Base-by-base conservation (phyloP, 768 basidiomycete genomes). In the Suillus hirtellus region DNA sequence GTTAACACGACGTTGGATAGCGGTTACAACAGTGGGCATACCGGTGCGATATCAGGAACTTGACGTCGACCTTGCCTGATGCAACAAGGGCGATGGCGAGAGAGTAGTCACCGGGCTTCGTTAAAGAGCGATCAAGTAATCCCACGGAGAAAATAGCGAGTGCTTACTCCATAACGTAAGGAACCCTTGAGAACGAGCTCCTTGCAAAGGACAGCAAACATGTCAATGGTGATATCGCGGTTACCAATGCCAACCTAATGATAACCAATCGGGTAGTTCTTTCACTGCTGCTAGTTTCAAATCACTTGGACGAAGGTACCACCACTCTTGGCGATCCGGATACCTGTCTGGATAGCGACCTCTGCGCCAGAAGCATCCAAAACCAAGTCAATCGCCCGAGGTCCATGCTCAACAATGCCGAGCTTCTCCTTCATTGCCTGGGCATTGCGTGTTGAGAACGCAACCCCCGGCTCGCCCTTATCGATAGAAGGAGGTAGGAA, bases 311-410 rank as follows among this genome's bases (percentile, higher is more conserved):
- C 85, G 70, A 86, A 84, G 4, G 84, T 88, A 56, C 93, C 93
- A 62, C 93, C 93, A 42, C 83, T 77, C 77, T 88, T 89, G 63
- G 86, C 89, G 58, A 96, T 78, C 71, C 86, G 84, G 66, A 95
- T 77, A 17, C 86, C 93, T 49, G 92, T 95, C 74, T 94, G 93
- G 63, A 97, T 92, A 58, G 93, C 95, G 7, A 88, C 88, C 75
- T 96, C 93, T 3, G 95, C 95, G 27, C 96, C 95, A 63, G 91
- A 94, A 12, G 94, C 94, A 71, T 99, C 95, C 54, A 97, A 80
- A 62, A 96, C 89, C 43, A 97, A 79, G 76, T 97, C 94, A 65
- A 97, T 87, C 3, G 85, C 82, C 8, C 82, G 81, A 24, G 78
- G 73, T 14, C 95, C 96, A 49, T 89, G 79, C 63, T 90, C 90